Conservation (phyloP, 192 early-diverging fungal genomes). For the Coemansia sp. region DNA sequence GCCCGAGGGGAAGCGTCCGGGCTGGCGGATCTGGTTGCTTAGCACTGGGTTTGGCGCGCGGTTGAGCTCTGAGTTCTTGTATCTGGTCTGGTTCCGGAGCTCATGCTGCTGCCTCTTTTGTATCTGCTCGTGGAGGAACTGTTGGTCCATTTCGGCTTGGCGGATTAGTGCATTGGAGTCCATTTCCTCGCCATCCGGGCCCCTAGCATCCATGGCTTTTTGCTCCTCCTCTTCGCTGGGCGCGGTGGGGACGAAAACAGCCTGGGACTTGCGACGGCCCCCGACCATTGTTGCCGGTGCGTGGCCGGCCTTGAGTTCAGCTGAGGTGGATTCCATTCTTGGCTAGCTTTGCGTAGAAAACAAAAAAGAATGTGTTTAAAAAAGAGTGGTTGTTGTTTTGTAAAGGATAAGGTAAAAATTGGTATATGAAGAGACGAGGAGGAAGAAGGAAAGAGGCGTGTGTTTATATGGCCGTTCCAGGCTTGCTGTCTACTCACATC, state of each 20-base stretch:
- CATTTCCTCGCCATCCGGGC: conserved; percentile 18
- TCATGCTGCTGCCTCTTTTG: conserved; percentile 23
- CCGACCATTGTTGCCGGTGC: conserved; percentile 22
- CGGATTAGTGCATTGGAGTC: conserved; percentile 13
- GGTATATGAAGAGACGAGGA: neutral
- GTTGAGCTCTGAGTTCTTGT: conserved; percentile 28
- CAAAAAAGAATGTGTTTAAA: neutral
- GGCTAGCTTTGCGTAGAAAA: neutral
- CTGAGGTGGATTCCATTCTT: neutral
- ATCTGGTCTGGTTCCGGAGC: conserved; percentile 3
- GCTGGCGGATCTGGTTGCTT: conserved; percentile 33
- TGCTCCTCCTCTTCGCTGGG: conserved; percentile 7
- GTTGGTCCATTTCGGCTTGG: conserved; percentile 23
- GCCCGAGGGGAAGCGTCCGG: conserved; percentile 30
- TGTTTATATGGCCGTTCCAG: neutral
- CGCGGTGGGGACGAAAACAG: neutral
- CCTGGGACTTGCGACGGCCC: conserved; percentile 40
- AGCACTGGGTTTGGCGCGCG: conserved; percentile 9
- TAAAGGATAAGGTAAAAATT: neutral
- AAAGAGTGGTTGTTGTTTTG: neutral
- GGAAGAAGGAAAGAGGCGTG: neutral
- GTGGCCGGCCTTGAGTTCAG: conserved; percentile 14
- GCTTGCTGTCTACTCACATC: neutral
- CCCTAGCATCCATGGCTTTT: conserved; percentile 13
- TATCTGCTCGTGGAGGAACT: conserved; percentile 21